These are phyloP conservation scores for Hypoxylon crocopeplum DNA, from an alignment of 495 filamentous ascomycete species.

Conservation along the genomic window DNA sequence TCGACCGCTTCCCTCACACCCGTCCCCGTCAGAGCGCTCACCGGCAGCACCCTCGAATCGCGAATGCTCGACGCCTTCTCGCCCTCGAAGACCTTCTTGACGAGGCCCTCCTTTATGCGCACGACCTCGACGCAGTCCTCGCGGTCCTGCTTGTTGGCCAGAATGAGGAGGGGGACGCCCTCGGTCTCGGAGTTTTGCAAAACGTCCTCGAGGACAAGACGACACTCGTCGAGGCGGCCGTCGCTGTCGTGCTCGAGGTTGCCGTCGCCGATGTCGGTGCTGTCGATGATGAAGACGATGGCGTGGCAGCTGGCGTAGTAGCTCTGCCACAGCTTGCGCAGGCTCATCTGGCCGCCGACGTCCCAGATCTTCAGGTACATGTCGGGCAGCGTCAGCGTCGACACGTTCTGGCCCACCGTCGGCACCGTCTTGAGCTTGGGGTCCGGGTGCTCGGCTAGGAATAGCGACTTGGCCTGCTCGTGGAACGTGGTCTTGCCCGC, in stretches of 20 bases:
- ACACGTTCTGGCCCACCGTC: conserved; percentile 96
- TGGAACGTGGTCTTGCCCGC: conserved; percentile 98
- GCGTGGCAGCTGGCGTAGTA: conserved; percentile 95
- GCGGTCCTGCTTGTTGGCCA: conserved; percentile 97
- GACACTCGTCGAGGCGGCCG: conserved; percentile 82
- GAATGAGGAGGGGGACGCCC: conserved; percentile 87
- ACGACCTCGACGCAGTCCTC: conserved; percentile 98
- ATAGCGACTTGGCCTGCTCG: conserved; percentile 90
- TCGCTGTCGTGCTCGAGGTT: conserved; percentile 64
- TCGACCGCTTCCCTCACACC: conserved; percentile 95
- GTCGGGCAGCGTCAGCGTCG: conserved; percentile 82
- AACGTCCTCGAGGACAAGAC: conserved; percentile 87
- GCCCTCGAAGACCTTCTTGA: conserved; percentile 92
- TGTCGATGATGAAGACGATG: conserved; percentile 96
- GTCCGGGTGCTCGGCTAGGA: conserved; percentile 68
- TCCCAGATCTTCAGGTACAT: conserved; percentile 99
- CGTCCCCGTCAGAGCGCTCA: conserved; percentile 87
- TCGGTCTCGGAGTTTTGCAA: conserved; percentile 83
- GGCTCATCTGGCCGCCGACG: conserved; percentile 87
- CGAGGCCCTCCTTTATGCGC: conserved; percentile 92
- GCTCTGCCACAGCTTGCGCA: conserved; percentile 92
- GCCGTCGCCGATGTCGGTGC: conserved; percentile 85
- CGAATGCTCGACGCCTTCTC: conserved; percentile 83
- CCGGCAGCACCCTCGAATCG: conserved; percentile 89
- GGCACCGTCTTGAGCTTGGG: conserved; percentile 80